Conservation (phyloP, 306 rosid genomes). For the Gastrolobium villosum region DNA sequence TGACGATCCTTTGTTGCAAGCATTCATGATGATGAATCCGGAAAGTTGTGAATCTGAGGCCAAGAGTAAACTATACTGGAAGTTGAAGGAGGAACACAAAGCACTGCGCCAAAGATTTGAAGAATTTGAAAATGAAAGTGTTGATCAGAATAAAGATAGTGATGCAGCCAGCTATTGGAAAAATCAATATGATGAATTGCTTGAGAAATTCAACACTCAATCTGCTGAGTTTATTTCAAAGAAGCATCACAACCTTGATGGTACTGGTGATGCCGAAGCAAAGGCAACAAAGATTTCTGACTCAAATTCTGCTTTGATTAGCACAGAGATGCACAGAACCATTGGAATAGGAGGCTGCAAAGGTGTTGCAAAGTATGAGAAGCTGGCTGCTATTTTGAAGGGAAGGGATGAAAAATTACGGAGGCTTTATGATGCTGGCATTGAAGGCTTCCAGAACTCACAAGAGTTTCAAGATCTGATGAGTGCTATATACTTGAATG, state of each 20-base stretch:
- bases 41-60: not conserved
- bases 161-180: no score
- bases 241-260: not conserved
- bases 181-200: not conserved
- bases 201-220: not conserved
- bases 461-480: not conserved
- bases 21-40: not conserved
- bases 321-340: not conserved
- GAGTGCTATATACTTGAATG: not conserved
- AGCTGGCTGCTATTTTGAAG: not conserved
- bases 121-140: not conserved
- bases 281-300: no score
- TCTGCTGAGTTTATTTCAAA: not conserved
- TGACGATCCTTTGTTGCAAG: not conserved
- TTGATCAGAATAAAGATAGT: not conserved
- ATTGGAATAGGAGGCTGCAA: not conserved
- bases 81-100: not conserved
- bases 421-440: not conserved
- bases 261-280: not conserved
- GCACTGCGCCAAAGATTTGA: conserved; percentile 1
- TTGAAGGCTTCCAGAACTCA: not conserved
- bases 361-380: not conserved
- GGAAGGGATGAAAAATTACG: not conserved
- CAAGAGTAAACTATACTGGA: not conserved
- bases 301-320: not conserved